Evolutionary conservation across 2,329 filamentous ascomycete species (phyloP), one percentile per base, ranked within the genome.

Genomic region (Aspergillus pseudotamarii): DNA sequence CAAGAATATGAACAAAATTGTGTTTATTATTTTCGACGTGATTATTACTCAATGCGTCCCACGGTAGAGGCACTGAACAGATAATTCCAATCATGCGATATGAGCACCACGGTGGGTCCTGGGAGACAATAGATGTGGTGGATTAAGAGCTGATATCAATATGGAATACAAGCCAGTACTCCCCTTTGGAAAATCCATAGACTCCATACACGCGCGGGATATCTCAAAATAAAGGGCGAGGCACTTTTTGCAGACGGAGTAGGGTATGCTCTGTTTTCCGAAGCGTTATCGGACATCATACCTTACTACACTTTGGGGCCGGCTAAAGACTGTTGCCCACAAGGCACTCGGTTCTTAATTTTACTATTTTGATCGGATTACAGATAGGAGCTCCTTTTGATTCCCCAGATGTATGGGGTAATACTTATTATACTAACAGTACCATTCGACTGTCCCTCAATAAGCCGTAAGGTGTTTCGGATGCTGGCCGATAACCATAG

Each of bases 401-500:
- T 51, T 59, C 63, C 60, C 57, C 60, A 48, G 45, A 60, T 57
- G 48, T 58, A 65, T 63, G 64, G 60, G 58, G 61, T 63, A 59
- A 57, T 56, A 56, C 53, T 26, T 14, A 28, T 46, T 38, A 26
- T 45, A 16, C 26, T 30, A 14, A 14, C 26, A 30, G 19, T 16
- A 16, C 26, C 19, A 51, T 4, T 3, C 8, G 3, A n/a, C 11
- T 51, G 19, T 30, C 28, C 48, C n/a, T 51, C 14, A 16, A 21
- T 30, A 19, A n/a, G 32, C 51, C 30, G 28, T 30, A 59, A 19
- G 12, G 41, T 58, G 43, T 63, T 65, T 68, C 58, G 66, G 64
- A 66, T 65, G 59, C 62, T 65, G 64, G 56, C 66, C 64, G 64
- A 62, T 65, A 50, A 56, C 48, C 43, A 32, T 56, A 53, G 58